Conservation (phyloP, 768 basidiomycete species). For the Melanogaster broomeanus region DNA sequence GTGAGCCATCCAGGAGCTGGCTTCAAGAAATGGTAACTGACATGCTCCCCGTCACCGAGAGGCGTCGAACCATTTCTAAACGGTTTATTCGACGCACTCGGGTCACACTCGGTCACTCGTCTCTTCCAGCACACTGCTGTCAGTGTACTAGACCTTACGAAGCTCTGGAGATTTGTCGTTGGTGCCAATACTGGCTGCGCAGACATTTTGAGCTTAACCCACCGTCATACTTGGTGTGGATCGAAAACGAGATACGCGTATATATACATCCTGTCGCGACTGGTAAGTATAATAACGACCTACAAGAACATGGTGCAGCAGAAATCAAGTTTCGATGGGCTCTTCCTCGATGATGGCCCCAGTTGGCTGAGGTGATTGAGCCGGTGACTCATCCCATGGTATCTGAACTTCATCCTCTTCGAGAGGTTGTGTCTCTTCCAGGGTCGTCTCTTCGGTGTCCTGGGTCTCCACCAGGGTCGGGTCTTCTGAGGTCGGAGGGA, state of each 20-base stretch:
- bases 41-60: neutral
- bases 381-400: constrained; percentile 34
- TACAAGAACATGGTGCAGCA: neutral
- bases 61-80: neutral
- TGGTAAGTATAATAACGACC: neutral
- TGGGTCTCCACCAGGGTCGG: constrained; percentile 23
- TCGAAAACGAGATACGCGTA: neutral
- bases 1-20: neutral
- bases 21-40: constrained; percentile 29
- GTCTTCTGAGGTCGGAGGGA: constrained; percentile 12
- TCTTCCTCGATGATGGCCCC: neutral
- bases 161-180: too few relatives aligned
- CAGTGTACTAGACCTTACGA: constrained; percentile 25
- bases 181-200: too few relatives aligned
- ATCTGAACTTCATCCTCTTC: constrained; percentile 29
- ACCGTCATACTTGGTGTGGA: too few relatives aligned
- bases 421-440: constrained; percentile 25
- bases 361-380: constrained; percentile 16
- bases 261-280: neutral
- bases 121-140: constrained; percentile 26
- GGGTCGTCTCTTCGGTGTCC: neutral
- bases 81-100: constrained; percentile 21
- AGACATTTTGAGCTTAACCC: too few relatives aligned
- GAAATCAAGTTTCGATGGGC: neutral
- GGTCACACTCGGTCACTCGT: constrained; percentile 12